Base-by-base conservation (phyloP, 192 early-diverging fungal genomes). In the Irineochytrium annulatum region DNA sequence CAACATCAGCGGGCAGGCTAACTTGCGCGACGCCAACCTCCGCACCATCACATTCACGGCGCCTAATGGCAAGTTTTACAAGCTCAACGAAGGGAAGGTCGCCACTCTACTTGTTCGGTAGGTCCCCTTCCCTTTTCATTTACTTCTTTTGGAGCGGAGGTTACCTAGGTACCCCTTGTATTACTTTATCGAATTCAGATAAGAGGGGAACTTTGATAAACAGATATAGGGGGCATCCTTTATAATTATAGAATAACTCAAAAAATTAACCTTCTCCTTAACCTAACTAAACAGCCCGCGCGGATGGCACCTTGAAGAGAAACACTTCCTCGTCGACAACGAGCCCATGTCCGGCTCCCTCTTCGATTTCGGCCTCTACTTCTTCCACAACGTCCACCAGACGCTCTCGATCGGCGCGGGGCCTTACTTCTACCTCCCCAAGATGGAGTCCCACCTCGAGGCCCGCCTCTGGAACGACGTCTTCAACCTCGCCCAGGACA, bases 261-360 rank as follows among this genome's bases (percentile, higher is more conserved):
- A n/a, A n/a, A n/a, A n/a, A n/a, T n/a, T n/a, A n/a, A n/a, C n/a
- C n/a, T n/a, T n/a, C n/a, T n/a, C n/a, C n/a, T n/a, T n/a, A n/a
- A n/a, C n/a, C n/a, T n/a, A n/a, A n/a, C n/a, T n/a, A n/a, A n/a
- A n/a, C 54, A 89, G 90, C 24, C 93, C 95, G 62, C 91, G 95
- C 79, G 95, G 95, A 43, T 98, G 95, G 95, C 95, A 98, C 75
- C 84, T 98, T 85, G 91, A 91, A 69, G 95, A 98, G 77, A 91
- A 89, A 69, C 95, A 98, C 65, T 77, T 98, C 59, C 73, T 94
- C 43, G 70, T 98, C 43, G 95, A 98, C 68, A 91, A 91, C 29
- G 85, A 90, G 77, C 87, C 92, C 63, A 77, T 77, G 52, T 98
- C 95, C 30, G 95, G 86, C n/a, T 95, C 93, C 43, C 84, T 98